phyloP scores from a whole-genome alignment of 805 yeast species.

The Torulaspora delbrueckii region DNA sequence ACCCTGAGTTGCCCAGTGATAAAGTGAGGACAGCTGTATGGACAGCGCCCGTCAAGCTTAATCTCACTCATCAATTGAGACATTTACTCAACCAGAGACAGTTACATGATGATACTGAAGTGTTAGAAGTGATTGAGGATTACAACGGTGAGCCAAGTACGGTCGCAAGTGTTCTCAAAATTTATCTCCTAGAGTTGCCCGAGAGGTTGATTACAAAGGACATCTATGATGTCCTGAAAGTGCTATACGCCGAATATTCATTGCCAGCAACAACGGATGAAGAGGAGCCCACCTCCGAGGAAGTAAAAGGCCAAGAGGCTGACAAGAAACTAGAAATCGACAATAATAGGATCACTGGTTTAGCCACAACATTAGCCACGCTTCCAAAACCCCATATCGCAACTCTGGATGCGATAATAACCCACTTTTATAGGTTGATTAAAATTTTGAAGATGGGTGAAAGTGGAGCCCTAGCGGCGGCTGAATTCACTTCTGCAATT shows the following conservation, averaged over 20 bases:
- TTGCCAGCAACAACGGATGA: constrained; percentile 12
- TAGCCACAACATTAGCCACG: constrained; percentile 61
- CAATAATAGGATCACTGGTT: constrained; percentile 48
- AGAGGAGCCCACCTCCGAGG: not conserved
- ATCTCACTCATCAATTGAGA: constrained; percentile 58
- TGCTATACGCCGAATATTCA: constrained; percentile 54
- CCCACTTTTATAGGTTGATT: constrained; percentile 66
- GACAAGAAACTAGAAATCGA: constrained; percentile 12
- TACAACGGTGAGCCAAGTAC: constrained; percentile 46
- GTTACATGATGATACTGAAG: constrained; percentile 33
- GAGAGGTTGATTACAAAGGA: constrained; percentile 65
- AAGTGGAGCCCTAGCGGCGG: constrained; percentile 33
- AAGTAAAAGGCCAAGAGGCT: not conserved
- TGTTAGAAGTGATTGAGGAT: constrained; percentile 32
- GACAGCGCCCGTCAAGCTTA: constrained; percentile 60
- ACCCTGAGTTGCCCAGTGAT: constrained; percentile 67
- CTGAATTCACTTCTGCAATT: constrained; percentile 42
- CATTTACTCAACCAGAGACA: constrained; percentile 41
- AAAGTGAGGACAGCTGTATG: constrained; percentile 62
- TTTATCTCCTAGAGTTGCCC: constrained; percentile 75
- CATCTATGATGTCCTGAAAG: constrained; percentile 61
- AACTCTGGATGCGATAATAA: constrained; percentile 71
- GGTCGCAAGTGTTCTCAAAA: constrained; percentile 62
- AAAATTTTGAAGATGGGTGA: constrained; percentile 46
- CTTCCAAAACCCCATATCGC: constrained; percentile 70